Conservation (phyloP, 2,329 filamentous ascomycete genomes). For the Dothistroma septosporum region DNA sequence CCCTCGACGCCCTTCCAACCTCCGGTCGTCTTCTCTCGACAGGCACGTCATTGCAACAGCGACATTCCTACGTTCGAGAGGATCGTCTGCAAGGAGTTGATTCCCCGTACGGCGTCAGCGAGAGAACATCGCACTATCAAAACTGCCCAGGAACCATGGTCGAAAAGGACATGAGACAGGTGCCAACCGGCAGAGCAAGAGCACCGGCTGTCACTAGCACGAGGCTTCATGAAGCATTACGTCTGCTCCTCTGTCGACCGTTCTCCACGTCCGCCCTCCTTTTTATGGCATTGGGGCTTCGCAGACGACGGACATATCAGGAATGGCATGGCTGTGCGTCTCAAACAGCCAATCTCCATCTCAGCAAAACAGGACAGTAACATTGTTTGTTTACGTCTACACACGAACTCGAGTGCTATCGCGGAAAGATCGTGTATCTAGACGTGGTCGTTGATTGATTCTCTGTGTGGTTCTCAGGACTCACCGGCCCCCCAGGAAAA, state of each 20-base stretch:
- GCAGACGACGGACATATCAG: not conserved
- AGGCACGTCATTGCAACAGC: not conserved
- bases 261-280: constrained; percentile 1
- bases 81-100: not conserved
- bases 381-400: constrained; percentile 1
- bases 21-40: not conserved
- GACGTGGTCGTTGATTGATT: not conserved
- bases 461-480: too few relatives aligned
- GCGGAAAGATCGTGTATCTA: not conserved
- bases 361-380: not conserved
- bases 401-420: not conserved
- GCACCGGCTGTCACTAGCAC: constrained; percentile 8
- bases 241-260: not conserved
- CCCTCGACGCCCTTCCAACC: not conserved
- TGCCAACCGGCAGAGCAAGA: not conserved
- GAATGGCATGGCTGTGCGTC: not conserved
- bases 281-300: not conserved
- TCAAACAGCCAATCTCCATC: not conserved
- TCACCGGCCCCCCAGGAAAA: too few relatives aligned
- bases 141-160: not conserved
- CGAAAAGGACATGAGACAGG: not conserved
- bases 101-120: not conserved
- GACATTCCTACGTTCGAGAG: not conserved
- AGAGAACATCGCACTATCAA: not conserved
- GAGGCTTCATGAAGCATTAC: constrained; percentile 6